A percentile compares a stretch with the other conserved stretches of the same genome.
Evolutionary conservation across 169 alveolate species (phyloP).

Genomic region (Plasmodium inui): DNA sequence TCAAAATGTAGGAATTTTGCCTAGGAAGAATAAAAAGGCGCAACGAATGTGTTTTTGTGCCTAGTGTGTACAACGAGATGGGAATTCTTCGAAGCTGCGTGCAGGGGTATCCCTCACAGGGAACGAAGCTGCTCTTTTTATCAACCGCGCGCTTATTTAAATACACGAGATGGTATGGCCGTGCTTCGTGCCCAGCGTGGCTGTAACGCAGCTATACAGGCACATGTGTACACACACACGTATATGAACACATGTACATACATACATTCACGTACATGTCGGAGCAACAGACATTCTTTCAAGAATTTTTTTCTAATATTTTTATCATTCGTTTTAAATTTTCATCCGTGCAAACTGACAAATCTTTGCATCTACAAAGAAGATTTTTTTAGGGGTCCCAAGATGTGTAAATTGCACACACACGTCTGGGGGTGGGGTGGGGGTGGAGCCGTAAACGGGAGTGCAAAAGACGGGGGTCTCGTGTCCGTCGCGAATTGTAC

Average conservation of each 20-base stretch:
- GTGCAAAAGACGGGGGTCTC: neutral
- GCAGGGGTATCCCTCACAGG: neutral
- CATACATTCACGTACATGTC: conserved; percentile 17
- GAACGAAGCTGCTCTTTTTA: no score
- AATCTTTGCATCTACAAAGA: conserved; percentile 64
- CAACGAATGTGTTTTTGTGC: neutral
- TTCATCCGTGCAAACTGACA: conserved; percentile 68
- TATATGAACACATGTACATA: neutral
- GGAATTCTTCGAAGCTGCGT: neutral
- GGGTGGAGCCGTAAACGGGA: neutral
- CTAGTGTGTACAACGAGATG: neutral
- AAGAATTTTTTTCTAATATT: conserved; percentile 54
- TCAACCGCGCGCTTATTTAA: no score
- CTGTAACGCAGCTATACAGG: neutral
- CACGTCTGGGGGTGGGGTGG: neutral
- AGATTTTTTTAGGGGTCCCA: conserved; percentile 5
- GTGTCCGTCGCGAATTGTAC: conserved; percentile 5
- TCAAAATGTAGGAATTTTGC: conserved; percentile 58
- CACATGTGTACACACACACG: neutral
- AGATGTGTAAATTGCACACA: conserved; percentile 1
- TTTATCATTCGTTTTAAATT: conserved; percentile 59
- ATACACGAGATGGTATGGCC: neutral
- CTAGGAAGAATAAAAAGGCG: conserved; percentile 26
- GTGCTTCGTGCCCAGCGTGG: neutral
- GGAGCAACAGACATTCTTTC: neutral